These are phyloP conservation scores for Cytospora paraplurivora DNA, from an alignment of 2,329 filamentous ascomycete species.

Conservation along the genomic window DNA sequence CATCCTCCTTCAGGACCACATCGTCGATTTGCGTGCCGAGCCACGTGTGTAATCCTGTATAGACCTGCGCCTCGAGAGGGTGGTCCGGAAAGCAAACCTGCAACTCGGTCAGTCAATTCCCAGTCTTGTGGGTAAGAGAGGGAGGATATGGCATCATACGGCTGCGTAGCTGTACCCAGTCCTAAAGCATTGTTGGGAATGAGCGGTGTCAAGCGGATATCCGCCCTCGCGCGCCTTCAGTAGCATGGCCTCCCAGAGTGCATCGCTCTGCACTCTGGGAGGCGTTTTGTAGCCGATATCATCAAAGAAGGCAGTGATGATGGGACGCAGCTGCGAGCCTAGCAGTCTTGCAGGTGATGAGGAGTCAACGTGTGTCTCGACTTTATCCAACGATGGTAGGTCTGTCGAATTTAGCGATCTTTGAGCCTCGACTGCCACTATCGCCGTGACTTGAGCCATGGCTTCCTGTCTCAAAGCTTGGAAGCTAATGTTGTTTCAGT, in stretches of 20 bases:
- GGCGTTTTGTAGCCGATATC: slow-evolving; percentile 3
- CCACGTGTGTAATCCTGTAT: slow-evolving; percentile 14
- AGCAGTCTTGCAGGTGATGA: neutral
- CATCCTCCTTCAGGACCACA: neutral
- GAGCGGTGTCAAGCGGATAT: neutral
- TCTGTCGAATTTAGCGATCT: neutral
- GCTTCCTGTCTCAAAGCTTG: neutral
- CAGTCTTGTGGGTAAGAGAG: neutral
- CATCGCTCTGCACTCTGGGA: neutral
- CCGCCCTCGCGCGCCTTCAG: neutral
- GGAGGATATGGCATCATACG: neutral
- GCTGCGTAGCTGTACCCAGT: slow-evolving; percentile 12
- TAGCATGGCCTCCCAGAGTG: slow-evolving; percentile 13
- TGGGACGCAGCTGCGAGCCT: neutral
- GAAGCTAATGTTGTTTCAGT: neutral
- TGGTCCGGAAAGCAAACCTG: slow-evolving; percentile 2
- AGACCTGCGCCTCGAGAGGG: slow-evolving; percentile 6
- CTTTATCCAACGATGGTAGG: neutral
- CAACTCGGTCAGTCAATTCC: too few species aligned
- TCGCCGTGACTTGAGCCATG: neutral
- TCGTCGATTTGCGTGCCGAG: slow-evolving; percentile 14
- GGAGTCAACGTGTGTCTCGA: neutral
- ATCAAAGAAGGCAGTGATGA: slow-evolving; percentile 2
- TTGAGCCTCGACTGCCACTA: neutral
- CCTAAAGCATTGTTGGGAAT: slow-evolving; percentile 1